A percentile compares a stretch with the other conserved stretches of the same genome.
These are phyloP conservation scores for Tubosaeta sp. DNA, from an alignment of 768 basidiomycete species.

Conservation along the genomic window DNA sequence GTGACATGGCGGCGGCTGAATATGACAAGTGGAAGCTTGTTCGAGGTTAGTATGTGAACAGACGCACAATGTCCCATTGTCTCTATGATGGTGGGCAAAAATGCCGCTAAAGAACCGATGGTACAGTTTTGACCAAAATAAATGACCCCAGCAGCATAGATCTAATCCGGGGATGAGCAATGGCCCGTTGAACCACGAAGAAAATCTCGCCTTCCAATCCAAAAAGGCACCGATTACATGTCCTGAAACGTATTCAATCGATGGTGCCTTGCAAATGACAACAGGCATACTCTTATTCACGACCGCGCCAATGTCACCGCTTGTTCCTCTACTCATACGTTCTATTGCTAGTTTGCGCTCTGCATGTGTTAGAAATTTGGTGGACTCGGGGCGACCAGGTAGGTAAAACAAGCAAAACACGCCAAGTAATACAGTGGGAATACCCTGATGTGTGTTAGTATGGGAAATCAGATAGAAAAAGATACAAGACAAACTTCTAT, in stretches of 20 bases:
- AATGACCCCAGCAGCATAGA: constrained; percentile 46
- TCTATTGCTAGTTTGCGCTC: constrained; percentile 32
- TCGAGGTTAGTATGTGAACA: background rate
- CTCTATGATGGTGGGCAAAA: constrained; percentile 52
- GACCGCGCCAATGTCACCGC: constrained; percentile 39
- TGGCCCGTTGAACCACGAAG: background rate
- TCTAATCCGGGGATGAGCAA: constrained; percentile 17
- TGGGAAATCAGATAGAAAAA: constrained; percentile 15
- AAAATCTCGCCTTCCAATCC: constrained; percentile 44
- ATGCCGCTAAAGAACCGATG: constrained; percentile 46
- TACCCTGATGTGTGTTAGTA: constrained; percentile 41
- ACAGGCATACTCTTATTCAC: constrained; percentile 35
- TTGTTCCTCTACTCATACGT: constrained; percentile 38
- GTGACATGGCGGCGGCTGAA: constrained; percentile 40
- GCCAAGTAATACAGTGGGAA: constrained; percentile 40
- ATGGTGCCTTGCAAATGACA: background rate
- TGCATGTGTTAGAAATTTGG: constrained; percentile 28
- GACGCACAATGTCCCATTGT: constrained; percentile 44
- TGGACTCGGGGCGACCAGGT: constrained; percentile 31
- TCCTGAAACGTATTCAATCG: constrained; percentile 22
- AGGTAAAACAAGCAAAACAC: too few relatives aligned
- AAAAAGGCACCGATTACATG: constrained; percentile 41
- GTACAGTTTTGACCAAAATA: constrained; percentile 48
- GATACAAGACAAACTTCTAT: constrained; percentile 17
- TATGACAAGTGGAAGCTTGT: background rate